Percentiles rank a stretch among this genome's conserved stretches.
Conservation (phyloP, 345 rosid species). For the Populus tremula region DNA sequence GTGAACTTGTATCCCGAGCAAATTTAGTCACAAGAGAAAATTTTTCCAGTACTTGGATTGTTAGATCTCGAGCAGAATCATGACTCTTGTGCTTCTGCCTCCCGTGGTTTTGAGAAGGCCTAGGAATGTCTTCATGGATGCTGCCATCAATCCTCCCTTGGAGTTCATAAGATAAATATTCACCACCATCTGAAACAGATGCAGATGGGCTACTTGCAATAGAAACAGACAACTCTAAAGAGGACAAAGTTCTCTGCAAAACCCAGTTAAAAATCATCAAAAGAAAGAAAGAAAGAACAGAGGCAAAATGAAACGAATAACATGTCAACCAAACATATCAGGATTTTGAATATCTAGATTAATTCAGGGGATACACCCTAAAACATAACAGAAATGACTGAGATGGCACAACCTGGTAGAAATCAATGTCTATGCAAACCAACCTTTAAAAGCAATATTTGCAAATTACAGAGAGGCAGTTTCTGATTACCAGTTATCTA, state of each 20-base stretch:
- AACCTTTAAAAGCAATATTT: neutral
- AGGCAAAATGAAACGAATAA: neutral
- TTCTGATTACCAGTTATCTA: neutral
- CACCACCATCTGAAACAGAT: conserved; percentile 40
- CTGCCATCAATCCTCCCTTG: conserved; percentile 42
- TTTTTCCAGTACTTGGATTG: conserved; percentile 85
- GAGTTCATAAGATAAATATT: conserved; percentile 42
- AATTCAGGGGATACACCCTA: neutral
- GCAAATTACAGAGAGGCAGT: neutral
- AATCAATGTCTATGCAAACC: conserved; percentile 5
- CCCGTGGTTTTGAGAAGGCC: conserved; percentile 42
- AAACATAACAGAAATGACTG: neutral
- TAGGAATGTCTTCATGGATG: conserved; percentile 29
- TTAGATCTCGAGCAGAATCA: conserved; percentile 89
- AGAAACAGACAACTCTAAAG: conserved; percentile 86
- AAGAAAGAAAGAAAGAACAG: neutral
- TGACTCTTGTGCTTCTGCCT: conserved; percentile 60
- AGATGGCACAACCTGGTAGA: neutral
- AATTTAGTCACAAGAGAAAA: conserved; percentile 92
- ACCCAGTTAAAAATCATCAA: conserved; percentile 21
- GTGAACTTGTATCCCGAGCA: conserved; percentile 91
- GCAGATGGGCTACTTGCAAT: conserved; percentile 52
- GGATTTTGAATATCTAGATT: neutral
- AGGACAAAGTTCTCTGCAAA: conserved; percentile 74
- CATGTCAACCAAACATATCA: neutral